A percentile compares a stretch with the other conserved stretches of the same genome.
These are phyloP conservation scores for Aquilaria malaccensis DNA, from an alignment of 345 rosid genomes.

Conservation along the genomic window DNA sequence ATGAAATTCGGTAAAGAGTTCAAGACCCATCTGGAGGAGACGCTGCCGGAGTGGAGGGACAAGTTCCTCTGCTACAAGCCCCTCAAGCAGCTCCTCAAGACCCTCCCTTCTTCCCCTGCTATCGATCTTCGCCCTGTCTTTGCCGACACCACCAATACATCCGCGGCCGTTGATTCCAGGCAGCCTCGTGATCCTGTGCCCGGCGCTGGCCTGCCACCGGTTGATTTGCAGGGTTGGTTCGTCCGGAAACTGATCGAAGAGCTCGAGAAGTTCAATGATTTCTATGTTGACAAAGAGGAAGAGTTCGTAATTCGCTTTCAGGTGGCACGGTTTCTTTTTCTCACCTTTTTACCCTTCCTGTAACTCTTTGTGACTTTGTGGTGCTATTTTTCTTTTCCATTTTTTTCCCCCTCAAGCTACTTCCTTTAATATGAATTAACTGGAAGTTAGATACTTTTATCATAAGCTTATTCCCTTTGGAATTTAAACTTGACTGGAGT, in stretches of 20 bases:
- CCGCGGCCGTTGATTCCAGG: slow-evolving; percentile 1
- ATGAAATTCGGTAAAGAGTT: slow-evolving; percentile 97
- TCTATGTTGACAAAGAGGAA: slow-evolving; percentile 85
- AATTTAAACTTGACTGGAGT: too few species aligned
- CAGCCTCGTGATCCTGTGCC: slow-evolving; percentile 12
- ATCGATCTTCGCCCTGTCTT: slow-evolving; percentile 7
- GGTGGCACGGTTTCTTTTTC: slow-evolving; percentile 22
- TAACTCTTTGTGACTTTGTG: background rate
- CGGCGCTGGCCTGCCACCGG: slow-evolving; percentile 14
- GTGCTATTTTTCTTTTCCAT: background rate
- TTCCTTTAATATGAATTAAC: too few species aligned
- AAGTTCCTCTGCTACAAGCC: slow-evolving; percentile 93
- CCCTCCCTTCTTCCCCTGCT: slow-evolving; percentile 30
- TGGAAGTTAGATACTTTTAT: too few species aligned
- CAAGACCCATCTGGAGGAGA: slow-evolving; percentile 82
- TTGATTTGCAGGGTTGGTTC: slow-evolving; percentile 57
- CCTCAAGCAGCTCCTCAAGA: slow-evolving; percentile 76
- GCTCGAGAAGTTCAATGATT: slow-evolving; percentile 89
- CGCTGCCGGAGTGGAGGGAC: slow-evolving; percentile 93
- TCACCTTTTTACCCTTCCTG: background rate
- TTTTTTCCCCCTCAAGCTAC: too few species aligned
- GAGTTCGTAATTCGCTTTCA: slow-evolving; percentile 83
- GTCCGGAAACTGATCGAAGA: slow-evolving; percentile 73
- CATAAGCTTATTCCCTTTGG: too few species aligned
- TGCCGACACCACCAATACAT: slow-evolving; percentile 12